Evolutionary conservation across 2,329 filamentous ascomycete species (phyloP), one percentile per base, ranked within the genome.

Genomic region (Fusarium drepaniforme): DNA sequence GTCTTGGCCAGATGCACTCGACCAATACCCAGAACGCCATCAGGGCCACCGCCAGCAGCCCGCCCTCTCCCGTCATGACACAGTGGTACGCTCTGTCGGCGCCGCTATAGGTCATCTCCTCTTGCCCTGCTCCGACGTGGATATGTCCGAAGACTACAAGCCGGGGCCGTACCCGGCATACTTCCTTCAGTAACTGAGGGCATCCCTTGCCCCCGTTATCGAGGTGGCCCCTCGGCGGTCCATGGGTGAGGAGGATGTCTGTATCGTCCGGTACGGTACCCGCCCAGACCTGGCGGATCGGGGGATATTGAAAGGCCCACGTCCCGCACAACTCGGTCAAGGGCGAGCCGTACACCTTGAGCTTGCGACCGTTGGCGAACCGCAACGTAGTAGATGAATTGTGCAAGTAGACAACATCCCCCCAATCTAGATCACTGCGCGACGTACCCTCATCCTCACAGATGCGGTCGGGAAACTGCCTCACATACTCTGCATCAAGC

Each of bases 261-360:
- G 79, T 78, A 2, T 77, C 72, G 1, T 75, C 64, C 0, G 81
- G 76, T 4, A 81, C 72, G 12, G 42, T 12, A 15, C 56, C 64
- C 15, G 38, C 33, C 64, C 68, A 71, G 18, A 68, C 61, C 25
- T 68, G 33, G 6, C 68, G 56, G 33, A 59, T 65, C 15, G 67
- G 64, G 0, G 79, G 76, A 67, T 86, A 85, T 68, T 86, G 84
- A 59, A 87, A 87, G 0, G 84, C 84, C 80, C 81, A 86, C 37
- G 72, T 82, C 5, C 83, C 83, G 49, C 80, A 77, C 15, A 67
- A 72, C 9, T 78, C 76, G 7, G 83, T 81, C 53, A 68, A 72
- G 0, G 84, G 84, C 33, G 80, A 83, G 5, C 84, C 83, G 53
- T 81, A 83, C 11, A 85, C 58, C 12, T 70, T 76, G 1, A 85